Base-by-base conservation (phyloP, 805 yeast species). In the Metschnikowia henanensis region DNA sequence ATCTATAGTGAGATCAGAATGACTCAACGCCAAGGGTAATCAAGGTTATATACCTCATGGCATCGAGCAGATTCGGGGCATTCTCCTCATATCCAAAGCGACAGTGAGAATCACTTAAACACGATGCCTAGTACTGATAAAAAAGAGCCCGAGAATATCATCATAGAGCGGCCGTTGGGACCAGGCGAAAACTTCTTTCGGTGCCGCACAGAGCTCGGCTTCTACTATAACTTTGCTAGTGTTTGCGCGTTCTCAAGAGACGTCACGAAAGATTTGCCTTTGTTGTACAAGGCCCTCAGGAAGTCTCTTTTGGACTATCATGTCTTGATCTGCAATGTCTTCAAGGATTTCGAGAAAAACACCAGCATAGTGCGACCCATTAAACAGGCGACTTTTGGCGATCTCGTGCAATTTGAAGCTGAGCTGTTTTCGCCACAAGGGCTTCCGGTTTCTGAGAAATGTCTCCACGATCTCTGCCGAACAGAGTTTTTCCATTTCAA, bases 281-380 rank as follows among this genome's bases (percentile, higher is more conserved):
- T 59, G 20, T 26, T 67, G 10, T 58, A 47, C 36, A 45, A 49
- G 21, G 72, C 68, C 3, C 51, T 68, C 23, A 51, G 73, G 21
- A 59, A 61, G 37, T 50, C 64, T 1, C 29, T 70, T 3, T 43
- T 70, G 19, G 72, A 70, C 38, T 62, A 70, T 47, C 70, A 58
- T 35, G 52, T 68, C 31, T 51, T 66, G 16, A 49, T 56, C 6
- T 64, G 69, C 45, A 66, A 69, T 36, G 62, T 67, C 8, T 57
- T 57, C 35, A 46, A 50, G 16, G 54, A 55, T n/a, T 15, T 16
- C 3, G 50, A 36, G 0, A 26, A 33, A 4, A 46, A 49, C 2
- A 36, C 47, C 21, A 56, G 49, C 32, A 36, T 46, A 7, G 60
- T 60, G 41, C 44, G 47, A 12, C 72, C 73, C 2, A 39, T 70